A percentile compares a stretch with the other conserved stretches of the same genome.
phyloP scores from a whole-genome alignment of 192 early-diverging fungal species.

The Phycomyces nitens region DNA sequence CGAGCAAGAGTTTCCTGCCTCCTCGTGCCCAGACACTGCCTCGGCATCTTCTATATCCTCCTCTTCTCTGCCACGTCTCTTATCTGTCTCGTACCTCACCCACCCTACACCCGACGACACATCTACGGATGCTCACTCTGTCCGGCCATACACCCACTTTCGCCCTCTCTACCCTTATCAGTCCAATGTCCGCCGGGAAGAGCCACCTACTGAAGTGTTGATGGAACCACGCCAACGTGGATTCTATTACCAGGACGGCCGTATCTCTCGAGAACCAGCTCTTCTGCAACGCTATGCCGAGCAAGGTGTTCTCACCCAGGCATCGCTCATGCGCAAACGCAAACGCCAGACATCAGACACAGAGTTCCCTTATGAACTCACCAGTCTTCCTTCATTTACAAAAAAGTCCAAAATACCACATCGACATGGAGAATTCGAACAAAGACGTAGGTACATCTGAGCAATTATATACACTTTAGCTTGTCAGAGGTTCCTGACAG shows the following conservation, averaged over 20 bases:
- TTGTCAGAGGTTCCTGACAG: not conserved
- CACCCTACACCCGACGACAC: not conserved
- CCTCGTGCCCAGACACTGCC: not conserved
- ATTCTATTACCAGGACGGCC: slow-evolving; percentile 33
- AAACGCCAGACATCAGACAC: slow-evolving; percentile 24
- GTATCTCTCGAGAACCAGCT: slow-evolving; percentile 29
- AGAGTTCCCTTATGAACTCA: slow-evolving; percentile 15
- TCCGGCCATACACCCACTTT: slow-evolving; percentile 15
- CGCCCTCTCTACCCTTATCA: slow-evolving; percentile 3
- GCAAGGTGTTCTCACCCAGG: slow-evolving; percentile 31
- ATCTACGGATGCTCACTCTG: slow-evolving; percentile 6
- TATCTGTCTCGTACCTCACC: slow-evolving; percentile 16
- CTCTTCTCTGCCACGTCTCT: slow-evolving; percentile 2
- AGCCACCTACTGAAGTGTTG: slow-evolving; percentile 1
- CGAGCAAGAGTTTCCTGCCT: not conserved
- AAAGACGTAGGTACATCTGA: slow-evolving; percentile 27
- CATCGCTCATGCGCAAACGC: slow-evolving; percentile 32
- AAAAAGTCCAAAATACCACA: slow-evolving; percentile 41
- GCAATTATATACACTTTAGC: not conserved
- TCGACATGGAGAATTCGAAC: slow-evolving; percentile 40
- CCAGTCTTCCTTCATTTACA: slow-evolving; percentile 13
- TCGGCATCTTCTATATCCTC: not conserved
- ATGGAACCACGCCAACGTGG: slow-evolving; percentile 36
- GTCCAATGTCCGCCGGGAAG: not conserved
- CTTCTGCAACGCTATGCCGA: slow-evolving; percentile 30